Evolutionary conservation across 306 rosid species (phyloP), one percentile per base, ranked within the genome.

Genomic region (Acacia acuminata): DNA sequence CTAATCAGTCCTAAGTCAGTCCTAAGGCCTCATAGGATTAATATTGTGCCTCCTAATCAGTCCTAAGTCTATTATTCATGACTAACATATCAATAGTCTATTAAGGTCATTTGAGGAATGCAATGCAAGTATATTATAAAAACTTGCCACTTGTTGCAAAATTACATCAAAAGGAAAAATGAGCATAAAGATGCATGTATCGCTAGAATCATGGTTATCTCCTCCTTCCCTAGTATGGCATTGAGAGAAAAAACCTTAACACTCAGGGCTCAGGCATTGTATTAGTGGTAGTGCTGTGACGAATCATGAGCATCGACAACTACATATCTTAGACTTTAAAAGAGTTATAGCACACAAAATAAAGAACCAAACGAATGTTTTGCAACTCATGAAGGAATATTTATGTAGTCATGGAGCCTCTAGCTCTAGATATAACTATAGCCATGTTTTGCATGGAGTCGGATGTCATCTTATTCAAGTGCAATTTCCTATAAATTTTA

Each of bases 261-360:
- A 10, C 66, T 11, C 20, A 81, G n/a, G 48, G 16, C 66, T 11
- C 20, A 81, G n/a, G 48, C 60, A 81, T 65, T 74, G 56, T 73
- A 12, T 32, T 42, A 24, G 20, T 48, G 50, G 68, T 42, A 17
- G 30, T 74, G 38, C 66, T 24, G 61, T 9, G n/a, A 75, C 53
- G 38, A 69, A 43, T 6, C 16, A 75, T 66, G 71, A 70, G 53
- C 55, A 53, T 55, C 30, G 6, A 76, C 32, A 69, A n/a, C 73
- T 50, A 38, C 10, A 77, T 36, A 51, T 11, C 69, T 34, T 63
- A 14, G 25, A 50, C 64, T 60, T 71, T 20, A 24, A 30, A 2
- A 51, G 38, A 25, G 32, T 12, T 61, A 71, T 44, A 63, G 43
- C 71, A 60, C 47, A 51, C 14, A 82, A 77, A 32, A 58, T 27